Evolutionary conservation across 352 stramenopile genomes (phyloP).

Genomic region (Plasmopara muralis): DNA sequence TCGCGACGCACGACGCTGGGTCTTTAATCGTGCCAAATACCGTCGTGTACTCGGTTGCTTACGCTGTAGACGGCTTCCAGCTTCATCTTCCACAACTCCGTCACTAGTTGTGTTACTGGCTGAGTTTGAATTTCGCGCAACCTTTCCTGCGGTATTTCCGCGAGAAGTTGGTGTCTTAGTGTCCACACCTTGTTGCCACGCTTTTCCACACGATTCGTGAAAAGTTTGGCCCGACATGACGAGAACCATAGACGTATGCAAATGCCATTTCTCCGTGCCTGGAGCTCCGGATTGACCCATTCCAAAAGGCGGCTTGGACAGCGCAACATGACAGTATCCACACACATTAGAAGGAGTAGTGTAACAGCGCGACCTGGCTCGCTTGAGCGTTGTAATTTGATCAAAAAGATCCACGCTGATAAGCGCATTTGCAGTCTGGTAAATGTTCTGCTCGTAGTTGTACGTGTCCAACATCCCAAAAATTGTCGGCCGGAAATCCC

Average conservation of each 20-base stretch:
- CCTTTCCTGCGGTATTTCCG: slow-evolving; percentile 20
- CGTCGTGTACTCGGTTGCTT: slow-evolving; percentile 75
- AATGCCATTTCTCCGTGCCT: slow-evolving; percentile 75
- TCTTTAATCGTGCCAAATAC: slow-evolving; percentile 77
- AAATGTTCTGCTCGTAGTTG: slow-evolving; percentile 89
- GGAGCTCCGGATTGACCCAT: slow-evolving; percentile 68
- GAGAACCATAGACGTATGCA: slow-evolving; percentile 79
- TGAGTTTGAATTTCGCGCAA: slow-evolving; percentile 38
- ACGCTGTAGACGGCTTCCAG: slow-evolving; percentile 48
- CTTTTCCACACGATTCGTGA: slow-evolving; percentile 81
- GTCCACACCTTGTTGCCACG: slow-evolving; percentile 76
- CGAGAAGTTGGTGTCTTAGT: slow-evolving; percentile 35
- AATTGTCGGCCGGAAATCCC: slow-evolving; percentile 92
- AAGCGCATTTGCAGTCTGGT: slow-evolving; percentile 77
- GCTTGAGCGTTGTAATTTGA: slow-evolving; percentile 76
- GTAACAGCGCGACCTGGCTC: slow-evolving; percentile 64
- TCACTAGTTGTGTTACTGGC: slow-evolving; percentile 26
- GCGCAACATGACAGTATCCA: slow-evolving; percentile 70
- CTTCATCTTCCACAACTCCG: slow-evolving; percentile 30
- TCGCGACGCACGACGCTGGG: slow-evolving; percentile 50
- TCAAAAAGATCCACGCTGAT: slow-evolving; percentile 82
- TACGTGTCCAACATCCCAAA: slow-evolving; percentile 92
- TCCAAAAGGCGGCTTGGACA: slow-evolving; percentile 78
- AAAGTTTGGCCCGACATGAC: slow-evolving; percentile 73
- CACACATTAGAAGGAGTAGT: slow-evolving; percentile 68